A percentile compares a stretch with the other conserved stretches of the same genome.
Evolutionary conservation across 306 rosid species (phyloP).

Genomic region (Sicyos baderoa): DNA sequence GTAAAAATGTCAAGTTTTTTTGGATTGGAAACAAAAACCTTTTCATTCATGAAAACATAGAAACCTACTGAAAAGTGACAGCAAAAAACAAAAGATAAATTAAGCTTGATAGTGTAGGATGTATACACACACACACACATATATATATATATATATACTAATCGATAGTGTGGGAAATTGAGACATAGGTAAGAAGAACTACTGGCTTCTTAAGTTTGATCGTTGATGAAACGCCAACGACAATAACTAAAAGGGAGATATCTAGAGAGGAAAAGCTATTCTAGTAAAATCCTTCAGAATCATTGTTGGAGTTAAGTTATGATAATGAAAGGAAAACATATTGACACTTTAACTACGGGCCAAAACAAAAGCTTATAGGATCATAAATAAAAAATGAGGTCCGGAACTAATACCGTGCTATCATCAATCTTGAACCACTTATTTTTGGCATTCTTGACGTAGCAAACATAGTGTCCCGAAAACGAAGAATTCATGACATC

Average conservation of each 20-base stretch:
- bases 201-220: neutral
- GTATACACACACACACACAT: no score
- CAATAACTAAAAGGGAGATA: no score
- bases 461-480: conserved; percentile 96
- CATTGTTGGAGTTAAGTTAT: no score
- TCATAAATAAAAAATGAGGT: neutral
- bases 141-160: no score
- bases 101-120: no score
- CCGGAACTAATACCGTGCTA: conserved; percentile 44
- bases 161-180: no score
- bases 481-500: conserved; percentile 88
- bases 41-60: no score
- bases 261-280: neutral
- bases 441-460: conserved; percentile 72
- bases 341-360: neutral
- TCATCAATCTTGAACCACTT: conserved; percentile 98
- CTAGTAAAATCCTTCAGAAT: neutral
- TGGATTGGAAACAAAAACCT: no score
- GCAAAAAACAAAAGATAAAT: no score
- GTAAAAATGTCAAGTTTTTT: neutral
- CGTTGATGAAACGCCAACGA: neutral
- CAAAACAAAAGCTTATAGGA: neutral
- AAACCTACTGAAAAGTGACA: no score
- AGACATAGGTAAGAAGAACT: no score
- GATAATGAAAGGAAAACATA: neutral